Evolutionary conservation across 2,329 filamentous ascomycete genomes (phyloP), one percentile per base, ranked within the genome.

Genomic region (Paecilomyces sp.): DNA sequence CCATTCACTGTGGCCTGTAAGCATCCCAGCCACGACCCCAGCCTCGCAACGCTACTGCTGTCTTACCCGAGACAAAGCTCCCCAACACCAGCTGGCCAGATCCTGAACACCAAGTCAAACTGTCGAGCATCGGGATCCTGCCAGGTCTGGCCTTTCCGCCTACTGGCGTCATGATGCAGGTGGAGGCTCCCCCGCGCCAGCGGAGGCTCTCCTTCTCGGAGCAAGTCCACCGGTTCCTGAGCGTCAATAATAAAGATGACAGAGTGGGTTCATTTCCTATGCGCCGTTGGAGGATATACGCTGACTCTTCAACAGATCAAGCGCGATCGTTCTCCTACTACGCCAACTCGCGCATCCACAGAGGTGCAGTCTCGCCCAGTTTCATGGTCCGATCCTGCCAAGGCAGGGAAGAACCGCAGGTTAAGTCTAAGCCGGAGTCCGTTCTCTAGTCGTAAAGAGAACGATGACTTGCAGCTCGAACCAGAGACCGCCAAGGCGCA

Each of bases 141-240:
- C 15, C 41, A 47, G 41, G 41, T n/a, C n/a, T 47, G 41, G 41
- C 36, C 1, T 47, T 47, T 47, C 36, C 36, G 13, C 36, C 36
- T n/a, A n/a, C 36, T 3, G 36, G 36, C n/a, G 41, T 47, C 15
- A 47, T 47, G 41, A 47, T 47, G 41, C 41, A 18, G 18, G 41
- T 47, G 41, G 41, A 47, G 2, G 41, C 41, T 8, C 41, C 41
- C 9, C 41, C 41, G 41, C 41, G 28, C 55, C 64, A 62, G 50
- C 64, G 64, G 28, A 62, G 66, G 56, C 57, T 61, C n/a, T 68
- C 66, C 9, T 60, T 68, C 54, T 63, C 67, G 15, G 58, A 63
- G 36, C 65, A 65, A 12, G 34, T 69, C 22, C 66, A 68, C 30
- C 65, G 67, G 25, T 60, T 67, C 36, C 60, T 68, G 9, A 62